Evolutionary conservation across 768 basidiomycete genomes (phyloP).

Genomic region (Trametes maxima): DNA sequence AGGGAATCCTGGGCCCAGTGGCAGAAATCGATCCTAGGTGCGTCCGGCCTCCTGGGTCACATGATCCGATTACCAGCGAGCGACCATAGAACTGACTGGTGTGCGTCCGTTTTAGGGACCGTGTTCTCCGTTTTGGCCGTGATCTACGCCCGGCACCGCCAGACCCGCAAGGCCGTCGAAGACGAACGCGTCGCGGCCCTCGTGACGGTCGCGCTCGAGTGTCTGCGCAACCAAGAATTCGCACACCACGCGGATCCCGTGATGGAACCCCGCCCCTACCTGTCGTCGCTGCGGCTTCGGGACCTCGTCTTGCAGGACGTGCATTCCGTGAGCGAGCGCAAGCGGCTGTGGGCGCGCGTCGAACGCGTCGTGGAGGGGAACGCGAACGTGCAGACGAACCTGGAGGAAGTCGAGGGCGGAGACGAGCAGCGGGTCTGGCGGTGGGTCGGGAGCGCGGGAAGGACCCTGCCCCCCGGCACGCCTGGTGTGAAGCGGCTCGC

Average conservation of each 20-base stretch:
- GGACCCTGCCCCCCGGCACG: slow-evolving; percentile 27
- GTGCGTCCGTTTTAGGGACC: slow-evolving; percentile 24
- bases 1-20: slow-evolving; percentile 71
- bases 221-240: slow-evolving; percentile 80
- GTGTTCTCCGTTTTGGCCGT: slow-evolving; percentile 24
- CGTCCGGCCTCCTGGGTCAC: slow-evolving; percentile 25
- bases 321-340: slow-evolving; percentile 67
- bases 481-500: slow-evolving; percentile 16
- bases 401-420: slow-evolving; percentile 82
- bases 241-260: slow-evolving; percentile 83
- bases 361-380: slow-evolving; percentile 88
- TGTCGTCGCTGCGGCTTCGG: slow-evolving; percentile 86
- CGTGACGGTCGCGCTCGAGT: slow-evolving; percentile 78
- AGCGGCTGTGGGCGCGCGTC: slow-evolving; percentile 78
- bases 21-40: slow-evolving; percentile 66
- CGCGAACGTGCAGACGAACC: slow-evolving; percentile 82
- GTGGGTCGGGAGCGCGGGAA: slow-evolving; percentile 69
- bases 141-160: slow-evolving; percentile 38
- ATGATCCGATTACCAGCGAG: slow-evolving; percentile 3
- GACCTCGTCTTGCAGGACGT: slow-evolving; percentile 84
- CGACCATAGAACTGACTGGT: slow-evolving; percentile 1
- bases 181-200: slow-evolving; percentile 67
- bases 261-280: slow-evolving; percentile 68
- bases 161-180: slow-evolving; percentile 58
- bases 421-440: slow-evolving; percentile 91